Base-by-base conservation (phyloP, 2,329 filamentous ascomycete species). In the Incumbomyces delicatus region DNA sequence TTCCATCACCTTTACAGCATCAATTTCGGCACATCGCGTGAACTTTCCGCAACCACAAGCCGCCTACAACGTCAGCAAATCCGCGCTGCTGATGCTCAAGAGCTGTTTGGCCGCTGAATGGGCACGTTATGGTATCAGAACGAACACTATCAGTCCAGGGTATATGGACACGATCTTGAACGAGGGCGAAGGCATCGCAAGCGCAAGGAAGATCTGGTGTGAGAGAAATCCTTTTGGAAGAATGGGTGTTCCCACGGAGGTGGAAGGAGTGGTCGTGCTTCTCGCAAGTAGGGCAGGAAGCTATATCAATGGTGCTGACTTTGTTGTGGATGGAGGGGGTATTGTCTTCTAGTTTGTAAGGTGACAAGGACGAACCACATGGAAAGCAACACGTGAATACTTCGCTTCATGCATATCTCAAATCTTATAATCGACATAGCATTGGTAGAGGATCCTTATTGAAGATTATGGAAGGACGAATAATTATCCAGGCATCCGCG, bases 151-250 rank as follows among this genome's bases (percentile, higher is more conserved):
- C 37, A 79, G 74, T 32, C 84, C 84, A 0, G 84, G 84, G 0
- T 88, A 88, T 56, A 86, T 87, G 78, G 82, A 86, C 57, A 87
- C 83, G 0, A 76, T 85, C 8, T 63, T 88, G 40, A 87, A 87
- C 57, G 78, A 79, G 50, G 80, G 81, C 0, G 71, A 74, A 6
- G 76, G 75, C 0, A 60, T 85, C 39, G 70, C 69, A 10, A 67
- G 69, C 32, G 72, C 72, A 31, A 67, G 76, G 47, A 65, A 65
- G 22, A 68, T 72, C 1, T 85, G 81, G 81, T 68, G 68, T 18
- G 65, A 64, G 27, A 66, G 78, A 46, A 80, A 80, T 58, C 81
- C 81, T 0, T 72, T 74, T 61, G 79, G 81, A 0, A 66, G 82
- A 22, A 84, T 85, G 78, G 81, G 80, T 0, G 57, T 67, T 50